These are phyloP conservation scores for Aegilops longissima DNA, from an alignment of 176 grass and related monocot species.

Conservation along the genomic window DNA sequence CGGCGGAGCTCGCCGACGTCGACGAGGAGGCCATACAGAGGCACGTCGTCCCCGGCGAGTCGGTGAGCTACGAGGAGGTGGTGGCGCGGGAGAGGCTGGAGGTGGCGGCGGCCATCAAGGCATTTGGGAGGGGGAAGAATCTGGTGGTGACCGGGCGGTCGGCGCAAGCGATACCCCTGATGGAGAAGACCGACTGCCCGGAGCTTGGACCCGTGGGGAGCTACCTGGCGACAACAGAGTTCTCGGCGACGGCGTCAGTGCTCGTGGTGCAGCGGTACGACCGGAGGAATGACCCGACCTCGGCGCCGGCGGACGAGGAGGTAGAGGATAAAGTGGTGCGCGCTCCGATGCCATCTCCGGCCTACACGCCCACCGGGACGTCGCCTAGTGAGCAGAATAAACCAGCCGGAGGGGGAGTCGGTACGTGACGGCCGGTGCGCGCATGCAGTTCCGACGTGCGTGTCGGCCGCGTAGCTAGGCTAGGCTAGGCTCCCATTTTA, in stretches of 20 bases:
- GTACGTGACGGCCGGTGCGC: neutral
- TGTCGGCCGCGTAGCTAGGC: neutral
- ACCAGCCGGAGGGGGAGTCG: neutral
- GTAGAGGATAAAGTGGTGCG: slow-evolving; percentile 15
- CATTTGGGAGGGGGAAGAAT: slow-evolving; percentile 27
- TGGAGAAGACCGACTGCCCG: slow-evolving; percentile 53
- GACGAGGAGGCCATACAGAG: slow-evolving; percentile 36
- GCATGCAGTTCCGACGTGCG: neutral
- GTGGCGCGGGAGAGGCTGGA: neutral
- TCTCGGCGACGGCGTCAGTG: slow-evolving; percentile 51
- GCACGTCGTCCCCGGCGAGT: neutral
- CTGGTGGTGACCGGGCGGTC: slow-evolving; percentile 45
- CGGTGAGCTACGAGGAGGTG: slow-evolving; percentile 44
- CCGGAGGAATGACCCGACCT: slow-evolving; percentile 5
- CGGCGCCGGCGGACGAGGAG: neutral
- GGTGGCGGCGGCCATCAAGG: slow-evolving; percentile 26
- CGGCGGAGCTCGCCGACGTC: neutral
- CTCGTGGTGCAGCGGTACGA: slow-evolving; percentile 53
- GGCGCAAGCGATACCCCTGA: neutral
- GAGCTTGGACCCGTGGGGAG: slow-evolving; percentile 51
- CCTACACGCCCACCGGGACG: neutral
- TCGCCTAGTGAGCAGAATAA: neutral
- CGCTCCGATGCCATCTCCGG: slow-evolving; percentile 9
- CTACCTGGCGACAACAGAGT: slow-evolving; percentile 55
- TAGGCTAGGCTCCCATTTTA: neutral